These are phyloP conservation scores for Dendrothele bispora DNA, from an alignment of 768 basidiomycete species.

Conservation along the genomic window DNA sequence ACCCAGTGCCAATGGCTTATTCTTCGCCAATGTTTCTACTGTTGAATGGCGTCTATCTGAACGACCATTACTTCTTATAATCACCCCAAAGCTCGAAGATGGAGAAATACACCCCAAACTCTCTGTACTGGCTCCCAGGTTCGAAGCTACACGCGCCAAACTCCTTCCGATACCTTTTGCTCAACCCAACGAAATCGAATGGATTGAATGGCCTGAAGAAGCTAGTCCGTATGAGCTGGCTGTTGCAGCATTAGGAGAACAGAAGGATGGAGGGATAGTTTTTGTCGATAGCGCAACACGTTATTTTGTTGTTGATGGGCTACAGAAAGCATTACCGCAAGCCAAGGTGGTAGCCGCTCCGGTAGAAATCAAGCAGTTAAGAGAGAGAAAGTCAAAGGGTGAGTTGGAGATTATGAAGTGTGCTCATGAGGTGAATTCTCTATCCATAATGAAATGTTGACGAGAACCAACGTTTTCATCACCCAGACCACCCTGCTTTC, in stretches of 20 bases:
- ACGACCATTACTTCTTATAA: slow-evolving; percentile 70
- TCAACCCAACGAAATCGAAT: slow-evolving; percentile 40
- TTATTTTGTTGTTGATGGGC: slow-evolving; percentile 64
- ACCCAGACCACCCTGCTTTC: slow-evolving; percentile 76
- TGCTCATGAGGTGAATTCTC: slow-evolving; percentile 66
- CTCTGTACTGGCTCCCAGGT: slow-evolving; percentile 70
- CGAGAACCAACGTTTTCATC: slow-evolving; percentile 2
- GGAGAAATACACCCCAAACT: slow-evolving; percentile 37
- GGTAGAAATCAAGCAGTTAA: slow-evolving; percentile 51
- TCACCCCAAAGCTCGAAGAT: slow-evolving; percentile 42
- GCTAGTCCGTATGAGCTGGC: slow-evolving; percentile 63
- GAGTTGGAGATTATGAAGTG: slow-evolving; percentile 76
- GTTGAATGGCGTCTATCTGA: slow-evolving; percentile 73
- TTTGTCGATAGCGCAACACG: slow-evolving; percentile 62
- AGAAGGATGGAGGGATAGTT: slow-evolving; percentile 39
- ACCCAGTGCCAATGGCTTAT: slow-evolving; percentile 70
- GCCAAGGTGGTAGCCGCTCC: slow-evolving; percentile 50
- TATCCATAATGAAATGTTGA: neutral
- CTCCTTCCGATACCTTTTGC: slow-evolving; percentile 54
- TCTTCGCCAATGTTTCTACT: slow-evolving; percentile 70
- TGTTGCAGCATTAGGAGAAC: slow-evolving; percentile 20
- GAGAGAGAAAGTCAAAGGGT: slow-evolving; percentile 72
- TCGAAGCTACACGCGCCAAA: slow-evolving; percentile 73
- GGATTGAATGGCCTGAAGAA: slow-evolving; percentile 66
- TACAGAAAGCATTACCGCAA: slow-evolving; percentile 43